Conservation (phyloP, 1,284 basidiomycete species). For the Naganishia sp. region DNA sequence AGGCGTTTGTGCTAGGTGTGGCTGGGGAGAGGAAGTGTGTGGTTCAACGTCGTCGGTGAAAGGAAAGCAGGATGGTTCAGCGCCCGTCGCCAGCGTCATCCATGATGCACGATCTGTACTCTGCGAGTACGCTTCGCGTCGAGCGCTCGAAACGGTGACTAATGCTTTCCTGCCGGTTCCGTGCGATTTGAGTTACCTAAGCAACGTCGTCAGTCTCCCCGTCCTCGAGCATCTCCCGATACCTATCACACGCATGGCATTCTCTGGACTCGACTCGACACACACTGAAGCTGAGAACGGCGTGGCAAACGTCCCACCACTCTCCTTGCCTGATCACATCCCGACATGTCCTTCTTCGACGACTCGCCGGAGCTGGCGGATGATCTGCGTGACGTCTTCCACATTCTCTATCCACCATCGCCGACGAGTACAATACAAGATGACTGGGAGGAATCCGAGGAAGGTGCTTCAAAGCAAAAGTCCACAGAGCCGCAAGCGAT, state of each 20-base stretch:
- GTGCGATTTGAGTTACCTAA: neutral
- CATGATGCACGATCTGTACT: neutral
- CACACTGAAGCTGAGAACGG: no score
- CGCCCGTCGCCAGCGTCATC: constrained; percentile 4
- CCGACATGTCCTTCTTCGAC: constrained; percentile 16
- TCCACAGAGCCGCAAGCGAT: no score
- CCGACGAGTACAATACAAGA: constrained; percentile 1
- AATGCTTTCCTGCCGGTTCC: neutral
- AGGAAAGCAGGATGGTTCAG: neutral
- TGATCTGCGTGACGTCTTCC: constrained; percentile 21
- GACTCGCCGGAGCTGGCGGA: constrained; percentile 12
- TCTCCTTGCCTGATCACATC: neutral
- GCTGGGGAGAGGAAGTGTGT: neutral
- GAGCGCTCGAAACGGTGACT: constrained; percentile 5
- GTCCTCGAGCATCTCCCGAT: no score
- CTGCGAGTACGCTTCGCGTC: constrained; percentile 20
- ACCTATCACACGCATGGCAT: no score
- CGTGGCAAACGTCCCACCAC: no score
- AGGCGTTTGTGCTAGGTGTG: neutral
- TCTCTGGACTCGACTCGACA: no score
- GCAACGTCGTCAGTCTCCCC: neutral
- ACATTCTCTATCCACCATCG: constrained; percentile 19
- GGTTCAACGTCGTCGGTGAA: no score
- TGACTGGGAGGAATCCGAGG: constrained; percentile 5
- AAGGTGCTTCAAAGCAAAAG: neutral